Percentiles rank a stretch among this genome's conserved stretches.
Evolutionary conservation across 75 land plant genomes (phyloP).

Genomic region (Gnetum montanum): DNA sequence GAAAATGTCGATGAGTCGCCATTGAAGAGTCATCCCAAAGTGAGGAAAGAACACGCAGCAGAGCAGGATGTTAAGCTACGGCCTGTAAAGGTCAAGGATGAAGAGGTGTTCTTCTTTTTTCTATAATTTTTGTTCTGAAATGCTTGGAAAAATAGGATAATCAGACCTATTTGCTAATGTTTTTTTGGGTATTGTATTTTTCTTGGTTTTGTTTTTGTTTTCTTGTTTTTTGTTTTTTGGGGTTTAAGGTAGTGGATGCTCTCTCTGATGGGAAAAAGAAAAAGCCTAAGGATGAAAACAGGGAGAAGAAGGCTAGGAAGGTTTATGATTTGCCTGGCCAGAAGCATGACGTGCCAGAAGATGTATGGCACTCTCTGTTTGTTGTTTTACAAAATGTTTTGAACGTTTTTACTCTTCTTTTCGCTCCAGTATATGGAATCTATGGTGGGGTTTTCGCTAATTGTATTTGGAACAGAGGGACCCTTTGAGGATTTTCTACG

Average conservation of each 20-base stretch:
- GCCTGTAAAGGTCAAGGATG: neutral
- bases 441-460: too few species aligned
- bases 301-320: slow-evolving; percentile 39
- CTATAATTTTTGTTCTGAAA: neutral
- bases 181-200: neutral
- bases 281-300: slow-evolving; percentile 9
- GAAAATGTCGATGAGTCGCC: too few species aligned
- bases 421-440: too few species aligned
- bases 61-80: too few species aligned
- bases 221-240: neutral
- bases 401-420: too few species aligned
- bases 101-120: neutral
- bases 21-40: too few species aligned
- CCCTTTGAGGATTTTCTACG: slow-evolving; percentile 80
- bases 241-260: slow-evolving; percentile 1
- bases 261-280: neutral
- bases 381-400: too few species aligned
- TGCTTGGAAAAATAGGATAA: neutral
- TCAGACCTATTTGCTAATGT: neutral
- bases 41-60: too few species aligned
- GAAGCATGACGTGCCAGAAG: slow-evolving; percentile 79
- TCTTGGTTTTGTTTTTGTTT: neutral
- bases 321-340: slow-evolving; percentile 81
- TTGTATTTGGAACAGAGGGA: too few species aligned
- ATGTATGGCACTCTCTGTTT: slow-evolving; percentile 23